Percentiles rank a stretch among this genome's conserved stretches.
phyloP scores from a whole-genome alignment of 1,284 basidiomycete species.

The Ustilago shanxiensis region DNA sequence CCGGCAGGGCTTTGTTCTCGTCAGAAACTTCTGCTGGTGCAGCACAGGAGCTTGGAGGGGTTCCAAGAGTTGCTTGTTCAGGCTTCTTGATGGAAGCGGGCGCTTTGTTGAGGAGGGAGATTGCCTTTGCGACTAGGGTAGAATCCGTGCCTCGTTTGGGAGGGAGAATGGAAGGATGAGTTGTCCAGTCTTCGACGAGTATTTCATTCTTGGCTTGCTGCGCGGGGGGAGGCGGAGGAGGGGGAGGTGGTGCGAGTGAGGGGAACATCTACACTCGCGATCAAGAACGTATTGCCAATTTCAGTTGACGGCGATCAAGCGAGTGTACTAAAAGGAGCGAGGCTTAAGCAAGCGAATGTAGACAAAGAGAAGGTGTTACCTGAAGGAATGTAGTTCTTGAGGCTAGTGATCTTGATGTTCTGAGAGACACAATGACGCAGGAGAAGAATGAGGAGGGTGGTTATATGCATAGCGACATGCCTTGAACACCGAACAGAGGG shows the following conservation, averaged over 20 bases:
- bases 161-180: background rate
- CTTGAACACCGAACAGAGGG: background rate
- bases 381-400: too few relatives aligned
- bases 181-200: background rate
- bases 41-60: background rate
- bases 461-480: conserved; percentile 27
- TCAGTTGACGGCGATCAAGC: background rate
- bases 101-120: conserved; percentile 8
- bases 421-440: background rate
- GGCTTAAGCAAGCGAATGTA: background rate
- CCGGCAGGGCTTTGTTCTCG: background rate
- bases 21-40: background rate
- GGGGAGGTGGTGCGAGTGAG: background rate
- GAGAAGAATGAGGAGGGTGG: background rate
- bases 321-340: background rate
- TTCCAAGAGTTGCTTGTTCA: background rate
- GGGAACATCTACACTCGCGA: background rate
- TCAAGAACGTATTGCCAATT: too few relatives aligned
- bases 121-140: conserved; percentile 9
- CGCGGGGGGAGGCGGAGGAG: background rate
- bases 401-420: background rate
- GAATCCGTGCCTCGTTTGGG: background rate
- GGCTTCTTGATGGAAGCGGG: background rate
- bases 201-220: background rate
- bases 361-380: background rate